Conservation (phyloP, 2,329 filamentous ascomycete species). For the Pseudogymnoascus sp. region DNA sequence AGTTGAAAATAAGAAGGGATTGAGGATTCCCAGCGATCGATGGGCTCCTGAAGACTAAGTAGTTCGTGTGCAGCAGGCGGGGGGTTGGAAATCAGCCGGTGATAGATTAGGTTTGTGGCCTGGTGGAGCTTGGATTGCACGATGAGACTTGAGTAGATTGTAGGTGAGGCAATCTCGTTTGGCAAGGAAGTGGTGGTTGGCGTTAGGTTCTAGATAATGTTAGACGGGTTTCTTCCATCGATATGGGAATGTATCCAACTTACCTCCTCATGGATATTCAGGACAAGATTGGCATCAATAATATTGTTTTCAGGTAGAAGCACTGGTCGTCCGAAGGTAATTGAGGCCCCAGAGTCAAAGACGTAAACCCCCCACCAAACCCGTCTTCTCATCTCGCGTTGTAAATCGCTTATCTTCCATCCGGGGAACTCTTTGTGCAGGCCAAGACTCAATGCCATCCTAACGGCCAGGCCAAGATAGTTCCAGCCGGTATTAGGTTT, state of each 20-base stretch:
- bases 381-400: conserved; percentile 33
- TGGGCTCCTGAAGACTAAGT: conserved; percentile 33
- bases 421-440: conserved; percentile 39
- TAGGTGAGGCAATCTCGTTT: conserved; percentile 32
- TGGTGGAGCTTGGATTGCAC: conserved; percentile 37
- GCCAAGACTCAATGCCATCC: conserved; percentile 44
- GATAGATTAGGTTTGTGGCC: conserved; percentile 37
- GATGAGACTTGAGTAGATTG: conserved; percentile 37
- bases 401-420: conserved; percentile 35
- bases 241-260: background rate
- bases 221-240: background rate
- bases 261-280: conserved; percentile 19
- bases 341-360: conserved; percentile 40
- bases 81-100: conserved; percentile 37
- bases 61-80: conserved; percentile 36
- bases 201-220: conserved; percentile 27
- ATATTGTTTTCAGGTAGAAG: conserved; percentile 16
- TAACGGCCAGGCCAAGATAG: conserved; percentile 42
- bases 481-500: conserved; percentile 47
- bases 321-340: conserved; percentile 38
- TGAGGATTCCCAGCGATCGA: conserved; percentile 36
- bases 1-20: conserved; percentile 35
- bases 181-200: conserved; percentile 32
- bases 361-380: conserved; percentile 40
- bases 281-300: conserved; percentile 16